Percentiles rank a stretch among this genome's conserved stretches.
phyloP scores from a whole-genome alignment of 768 basidiomycete genomes.

The Russula compacta region DNA sequence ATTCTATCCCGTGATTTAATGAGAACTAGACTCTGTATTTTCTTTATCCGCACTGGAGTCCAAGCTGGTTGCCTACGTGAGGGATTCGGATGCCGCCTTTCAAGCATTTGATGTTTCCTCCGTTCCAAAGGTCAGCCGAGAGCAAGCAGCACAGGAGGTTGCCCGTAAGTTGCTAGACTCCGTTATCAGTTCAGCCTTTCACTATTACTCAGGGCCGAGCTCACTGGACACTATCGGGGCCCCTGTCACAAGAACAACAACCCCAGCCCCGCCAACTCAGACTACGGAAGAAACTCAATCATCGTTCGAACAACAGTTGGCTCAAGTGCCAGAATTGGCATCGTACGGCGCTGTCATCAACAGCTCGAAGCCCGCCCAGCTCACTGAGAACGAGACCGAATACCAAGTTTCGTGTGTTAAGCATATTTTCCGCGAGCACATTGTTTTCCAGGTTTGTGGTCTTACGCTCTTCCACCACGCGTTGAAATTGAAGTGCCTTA shows the following conservation, averaged over 20 bases:
- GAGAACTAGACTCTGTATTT: constrained; percentile 74
- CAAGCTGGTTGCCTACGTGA: constrained; percentile 89
- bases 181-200: background rate
- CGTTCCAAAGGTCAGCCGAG: constrained; percentile 90
- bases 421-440: constrained; percentile 89
- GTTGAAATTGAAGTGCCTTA: constrained; percentile 28
- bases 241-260: constrained; percentile 49
- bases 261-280: constrained; percentile 60
- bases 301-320: constrained; percentile 75
- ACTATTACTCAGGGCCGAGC: constrained; percentile 53
- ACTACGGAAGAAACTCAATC: constrained; percentile 84
- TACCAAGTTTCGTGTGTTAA: constrained; percentile 96
- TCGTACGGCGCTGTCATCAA: constrained; percentile 81
- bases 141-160: constrained; percentile 82
- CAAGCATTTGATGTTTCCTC: constrained; percentile 75
- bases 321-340: constrained; percentile 78
- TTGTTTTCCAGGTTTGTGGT: constrained; percentile 85
- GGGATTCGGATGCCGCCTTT: constrained; percentile 60
- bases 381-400: constrained; percentile 96
- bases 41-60: constrained; percentile 85
- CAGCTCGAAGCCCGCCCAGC: constrained; percentile 64
- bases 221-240: constrained; percentile 77
- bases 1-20: background rate
- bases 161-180: constrained; percentile 52
- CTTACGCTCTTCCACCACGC: background rate